Evolutionary conservation across 129 eudicot genomes (phyloP).

Genomic region (Calendula officinalis): DNA sequence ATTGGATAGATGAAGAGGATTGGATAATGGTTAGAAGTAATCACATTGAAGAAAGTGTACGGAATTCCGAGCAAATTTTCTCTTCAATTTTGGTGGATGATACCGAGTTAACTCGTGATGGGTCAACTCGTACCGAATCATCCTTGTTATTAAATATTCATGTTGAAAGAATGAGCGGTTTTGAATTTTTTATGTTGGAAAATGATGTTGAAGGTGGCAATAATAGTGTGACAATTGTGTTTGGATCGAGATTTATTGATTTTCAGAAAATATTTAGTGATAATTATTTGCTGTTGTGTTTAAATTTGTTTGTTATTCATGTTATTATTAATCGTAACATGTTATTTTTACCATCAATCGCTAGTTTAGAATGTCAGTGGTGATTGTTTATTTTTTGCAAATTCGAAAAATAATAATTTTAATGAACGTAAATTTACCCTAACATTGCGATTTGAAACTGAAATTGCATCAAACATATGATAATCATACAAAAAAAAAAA

Average conservation of each 20-base stretch:
- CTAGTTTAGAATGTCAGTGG: not conserved
- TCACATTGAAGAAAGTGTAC: conserved; percentile 26
- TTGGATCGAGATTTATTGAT: conserved; percentile 26
- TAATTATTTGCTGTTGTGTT: conserved; percentile 13
- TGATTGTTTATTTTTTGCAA: not conserved
- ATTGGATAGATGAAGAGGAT: conserved; percentile 51
- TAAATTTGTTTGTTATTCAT: not conserved
- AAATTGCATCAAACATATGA: no score
- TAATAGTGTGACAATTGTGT: conserved; percentile 14
- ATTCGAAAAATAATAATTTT: no score
- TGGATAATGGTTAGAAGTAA: conserved; percentile 63
- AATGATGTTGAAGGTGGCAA: conserved; percentile 8
- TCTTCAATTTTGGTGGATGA: not conserved
- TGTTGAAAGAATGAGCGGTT: conserved; percentile 3
- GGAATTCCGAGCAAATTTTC: conserved; percentile 3
- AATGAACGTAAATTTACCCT: no score
- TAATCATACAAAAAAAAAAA: no score
- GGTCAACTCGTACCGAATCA: not conserved
- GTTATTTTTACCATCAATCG: not conserved
- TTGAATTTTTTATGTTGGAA: conserved; percentile 13
- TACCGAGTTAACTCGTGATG: not conserved
- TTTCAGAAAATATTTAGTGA: conserved; percentile 19
- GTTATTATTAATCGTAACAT: not conserved
- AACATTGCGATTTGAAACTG: no score
- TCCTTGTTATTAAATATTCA: not conserved